Conservation (phyloP, 371 early-diverging fungal species). For the Blakeslea trispora region DNA sequence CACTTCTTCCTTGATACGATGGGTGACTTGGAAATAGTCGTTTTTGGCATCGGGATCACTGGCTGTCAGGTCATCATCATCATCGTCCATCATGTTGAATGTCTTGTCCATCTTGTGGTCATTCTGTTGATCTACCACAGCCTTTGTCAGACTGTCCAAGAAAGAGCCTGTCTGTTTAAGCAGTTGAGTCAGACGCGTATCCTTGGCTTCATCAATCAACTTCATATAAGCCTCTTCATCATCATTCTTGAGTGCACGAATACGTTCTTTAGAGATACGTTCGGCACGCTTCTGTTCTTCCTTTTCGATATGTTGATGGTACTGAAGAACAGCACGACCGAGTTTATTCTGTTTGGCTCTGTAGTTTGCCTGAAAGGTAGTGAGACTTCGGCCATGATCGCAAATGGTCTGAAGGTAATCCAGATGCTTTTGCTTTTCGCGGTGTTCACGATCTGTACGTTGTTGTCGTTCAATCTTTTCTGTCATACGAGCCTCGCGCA, state of each 20-base stretch:
- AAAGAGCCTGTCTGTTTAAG: conserved; percentile 89
- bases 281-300: conserved; percentile 88
- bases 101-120: conserved; percentile 45
- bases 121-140: conserved; percentile 74
- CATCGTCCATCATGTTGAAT: conserved; percentile 29
- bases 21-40: conserved; percentile 89
- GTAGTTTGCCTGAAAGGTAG: conserved; percentile 61
- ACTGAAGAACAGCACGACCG: conserved; percentile 74
- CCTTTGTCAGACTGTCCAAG: conserved; percentile 76
- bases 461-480: conserved; percentile 91
- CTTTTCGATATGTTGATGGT: conserved; percentile 85
- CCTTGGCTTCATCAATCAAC: conserved; percentile 93
- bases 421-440: conserved; percentile 82
- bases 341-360: conserved; percentile 68
- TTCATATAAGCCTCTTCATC: conserved; percentile 97
- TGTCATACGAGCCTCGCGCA: conserved; percentile 89
- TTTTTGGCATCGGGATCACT: conserved; percentile 50
- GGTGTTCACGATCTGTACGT: conserved; percentile 83
- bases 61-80: conserved; percentile 29
- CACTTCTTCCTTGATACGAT: conserved; percentile 81
- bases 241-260: conserved; percentile 91
- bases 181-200: conserved; percentile 94
- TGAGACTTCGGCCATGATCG: conserved; percentile 79
- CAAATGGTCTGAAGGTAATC: conserved; percentile 78
- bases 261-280: conserved; percentile 88